These are phyloP conservation scores for Termitomyces sp. DNA, from an alignment of 768 basidiomycete species.

Conservation along the genomic window DNA sequence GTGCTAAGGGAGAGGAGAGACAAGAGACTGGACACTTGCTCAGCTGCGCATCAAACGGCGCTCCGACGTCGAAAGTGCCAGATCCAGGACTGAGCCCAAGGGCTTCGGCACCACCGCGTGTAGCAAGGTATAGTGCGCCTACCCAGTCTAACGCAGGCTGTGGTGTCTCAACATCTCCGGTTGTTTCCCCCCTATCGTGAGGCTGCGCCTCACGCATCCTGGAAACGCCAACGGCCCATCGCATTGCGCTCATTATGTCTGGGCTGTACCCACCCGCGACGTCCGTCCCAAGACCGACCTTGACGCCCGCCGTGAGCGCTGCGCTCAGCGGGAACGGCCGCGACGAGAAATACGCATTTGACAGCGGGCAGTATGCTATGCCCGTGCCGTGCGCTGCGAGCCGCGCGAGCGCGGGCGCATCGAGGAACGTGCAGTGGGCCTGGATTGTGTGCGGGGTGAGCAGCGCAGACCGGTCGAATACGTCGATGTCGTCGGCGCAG, in stretches of 20 bases:
- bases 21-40: slow-evolving; percentile 40
- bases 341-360: no score
- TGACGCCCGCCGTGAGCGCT: slow-evolving; percentile 56
- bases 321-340: no score
- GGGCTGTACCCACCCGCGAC: slow-evolving; percentile 82
- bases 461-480: slow-evolving; percentile 65
- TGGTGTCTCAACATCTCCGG: slow-evolving; percentile 5
- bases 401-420: no score
- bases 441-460: no score
- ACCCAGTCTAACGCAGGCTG: slow-evolving; percentile 67
- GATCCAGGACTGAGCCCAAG: slow-evolving; percentile 43
- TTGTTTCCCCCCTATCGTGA: slow-evolving; percentile 15
- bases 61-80: slow-evolving; percentile 53
- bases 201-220: slow-evolving; percentile 54
- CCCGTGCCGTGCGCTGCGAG: no score
- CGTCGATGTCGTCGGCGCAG: slow-evolving; percentile 59
- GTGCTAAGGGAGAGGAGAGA: not conserved
- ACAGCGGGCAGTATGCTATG: no score
- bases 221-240: slow-evolving; percentile 68
- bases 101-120: slow-evolving; percentile 70
- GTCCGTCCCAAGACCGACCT: slow-evolving; percentile 80
- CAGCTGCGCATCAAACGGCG: slow-evolving; percentile 65
- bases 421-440: no score
- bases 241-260: slow-evolving; percentile 76
- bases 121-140: slow-evolving; percentile 76